Base-by-base conservation (phyloP, 805 yeast species). In the Schwanniomyces pseudopolymorphus region DNA sequence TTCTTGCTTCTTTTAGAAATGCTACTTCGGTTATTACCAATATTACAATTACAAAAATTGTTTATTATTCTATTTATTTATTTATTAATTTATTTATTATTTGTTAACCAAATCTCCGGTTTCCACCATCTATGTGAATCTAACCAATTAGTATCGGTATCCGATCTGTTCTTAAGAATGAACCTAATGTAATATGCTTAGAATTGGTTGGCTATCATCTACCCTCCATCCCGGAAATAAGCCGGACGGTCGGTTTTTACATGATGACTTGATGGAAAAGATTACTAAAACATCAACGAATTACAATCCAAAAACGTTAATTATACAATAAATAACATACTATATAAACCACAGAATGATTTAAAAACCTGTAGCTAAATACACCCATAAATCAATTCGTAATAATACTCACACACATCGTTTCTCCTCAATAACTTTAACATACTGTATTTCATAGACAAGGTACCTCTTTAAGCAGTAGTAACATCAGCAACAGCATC, bases 401-500 rank as follows among this genome's bases (percentile, higher is more conserved):
- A 28, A 14, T 3, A 31, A 16, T 31, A 31, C 13, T 17, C 20
- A 19, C 20, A 31, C 17, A 14, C 13, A 16, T 17, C 20, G 3
- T 31, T 14, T 2, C 35, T 31, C 35, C 27, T 7, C 21, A 22
- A 6, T 38, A 20, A 22, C n/a, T 16, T 38, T 24, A 24, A 38
- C 40, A 38, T 24, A 11, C 20, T 35, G 20, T 31, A 31, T 20
- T 31, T 31, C 17, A 20, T 31, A 31, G 16, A 31, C 10, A 31
- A 31, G 35, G 24, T 26, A 28, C 24, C 21, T 26, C 25, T 11
- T 46, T 38, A 52, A 40, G 54, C 57, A 47, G 56, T 47, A 43
- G 51, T 55, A 21, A 55, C 40, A 24, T 21, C n/a, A 28, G 57
- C 47, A 39, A 51, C 63, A n/a, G 83, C 80, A 33, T 75, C 80